Evolutionary conservation across 208 protist genomes (phyloP), one percentile per base, ranked within the genome.

Genomic region (Leishmania martiniquensis): DNA sequence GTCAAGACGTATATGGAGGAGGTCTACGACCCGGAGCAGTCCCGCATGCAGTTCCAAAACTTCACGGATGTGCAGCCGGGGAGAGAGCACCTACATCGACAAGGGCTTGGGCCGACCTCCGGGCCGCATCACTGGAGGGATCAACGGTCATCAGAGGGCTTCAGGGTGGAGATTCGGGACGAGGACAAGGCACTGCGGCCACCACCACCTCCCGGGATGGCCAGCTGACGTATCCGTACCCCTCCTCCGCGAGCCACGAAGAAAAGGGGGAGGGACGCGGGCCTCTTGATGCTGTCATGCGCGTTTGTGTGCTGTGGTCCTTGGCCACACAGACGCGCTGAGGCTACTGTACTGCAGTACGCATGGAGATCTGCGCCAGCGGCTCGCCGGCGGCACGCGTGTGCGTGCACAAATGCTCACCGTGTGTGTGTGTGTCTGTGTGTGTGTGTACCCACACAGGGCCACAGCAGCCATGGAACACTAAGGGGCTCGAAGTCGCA

Each of bases 1-100:
- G 93, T 97, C 82, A 90, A 92, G 85, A 95, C 90, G 45, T 97
- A 97, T 87, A 97, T 97, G 93, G 93, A 97, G 85, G 93, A 97
- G 81, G 89, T 95, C 47, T 97, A 97, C 80, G 93, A 97, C 78
- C 93, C 93, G 32, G 90, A 96, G 85, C 57, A 96, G 54, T 94
- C 90, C 32, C 89, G 91, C 6, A 80, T 87, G 86, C 91, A 95
- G 85, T 97, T 97, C 70, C 90, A 95, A 54, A 84, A 93, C 81
- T 95, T 97, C 82, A 89, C 87, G 39, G 91, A 96, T 63, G 94
- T 96, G 39, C 88, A 94, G 83, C 90, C 91, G 0, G 89, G 93
- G 4, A 89, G 87, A 72, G 89, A 94, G 81, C 81, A 95, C 49
- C 37, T 87, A 57, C 93, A 97, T 62, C 82, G 82, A 12, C 93